Percentiles rank a stretch among this genome's conserved stretches.
These are phyloP conservation scores for Dittrichia graveolens DNA, from an alignment of 129 eudicot species.

Conservation along the genomic window DNA sequence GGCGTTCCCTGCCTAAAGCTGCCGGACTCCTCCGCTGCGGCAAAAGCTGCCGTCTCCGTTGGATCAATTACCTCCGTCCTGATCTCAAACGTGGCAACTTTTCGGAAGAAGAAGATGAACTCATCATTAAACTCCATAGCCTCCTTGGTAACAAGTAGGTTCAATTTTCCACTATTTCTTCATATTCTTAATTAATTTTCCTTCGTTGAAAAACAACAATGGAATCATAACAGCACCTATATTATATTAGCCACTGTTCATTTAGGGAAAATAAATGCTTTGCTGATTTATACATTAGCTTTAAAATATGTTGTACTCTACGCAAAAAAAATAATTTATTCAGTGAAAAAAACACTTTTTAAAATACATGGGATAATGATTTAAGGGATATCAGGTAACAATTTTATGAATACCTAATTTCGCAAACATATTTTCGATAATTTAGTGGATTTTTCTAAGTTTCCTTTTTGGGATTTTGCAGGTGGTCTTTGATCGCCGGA, in stretches of 20 bases:
- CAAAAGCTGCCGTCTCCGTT: constrained; percentile 96
- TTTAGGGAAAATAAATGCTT: too few relatives aligned
- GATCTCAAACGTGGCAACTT: constrained; percentile 96
- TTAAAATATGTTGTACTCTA: too few relatives aligned
- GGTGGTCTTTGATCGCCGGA: constrained; percentile 99
- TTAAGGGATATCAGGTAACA: too few relatives aligned
- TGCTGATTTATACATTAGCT: too few relatives aligned
- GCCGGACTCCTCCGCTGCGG: constrained; percentile 99
- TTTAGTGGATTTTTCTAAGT: constrained; percentile 7
- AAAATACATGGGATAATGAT: too few relatives aligned
- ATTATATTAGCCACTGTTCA: too few relatives aligned
- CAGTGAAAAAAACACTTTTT: too few relatives aligned
- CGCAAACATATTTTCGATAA: not conserved
- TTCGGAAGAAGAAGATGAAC: constrained; percentile 89
- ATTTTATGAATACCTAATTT: not conserved
- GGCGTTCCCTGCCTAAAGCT: constrained; percentile 97
- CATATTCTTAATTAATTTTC: not conserved
- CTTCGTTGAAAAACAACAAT: not conserved
- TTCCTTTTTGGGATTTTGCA: constrained; percentile 15
- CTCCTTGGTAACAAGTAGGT: constrained; percentile 95
- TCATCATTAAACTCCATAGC: constrained; percentile 87
- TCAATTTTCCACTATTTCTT: not conserved
- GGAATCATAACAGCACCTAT: not conserved
- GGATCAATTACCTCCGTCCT: constrained; percentile 94
- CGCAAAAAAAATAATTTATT: too few relatives aligned